phyloP scores from a whole-genome alignment of 345 rosid genomes.

The Angophora floribunda region DNA sequence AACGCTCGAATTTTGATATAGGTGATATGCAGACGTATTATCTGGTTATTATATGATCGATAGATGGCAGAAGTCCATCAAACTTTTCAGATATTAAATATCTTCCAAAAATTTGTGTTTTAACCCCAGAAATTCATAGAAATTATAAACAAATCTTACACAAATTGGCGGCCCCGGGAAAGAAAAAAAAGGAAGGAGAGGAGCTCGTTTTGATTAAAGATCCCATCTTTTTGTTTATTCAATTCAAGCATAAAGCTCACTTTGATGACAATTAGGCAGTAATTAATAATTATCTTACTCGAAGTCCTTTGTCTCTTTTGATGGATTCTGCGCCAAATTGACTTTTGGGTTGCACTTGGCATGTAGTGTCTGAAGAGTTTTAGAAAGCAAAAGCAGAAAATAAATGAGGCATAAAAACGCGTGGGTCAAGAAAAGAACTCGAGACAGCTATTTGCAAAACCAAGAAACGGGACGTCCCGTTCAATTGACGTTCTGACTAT shows the following conservation, averaged over 20 bases:
- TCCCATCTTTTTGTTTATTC: not conserved
- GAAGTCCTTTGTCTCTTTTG: not conserved
- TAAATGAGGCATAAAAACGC: not conserved
- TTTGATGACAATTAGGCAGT: not conserved
- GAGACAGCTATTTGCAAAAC: not conserved
- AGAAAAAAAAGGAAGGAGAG: not conserved
- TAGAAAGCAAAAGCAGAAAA: rapidly evolving
- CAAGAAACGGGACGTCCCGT: not conserved
- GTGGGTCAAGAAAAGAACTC: not conserved
- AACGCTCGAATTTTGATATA: not conserved
- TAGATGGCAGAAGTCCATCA: not conserved
- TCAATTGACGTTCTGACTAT: not conserved
- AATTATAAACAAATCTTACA: not conserved
- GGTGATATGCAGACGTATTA: not conserved
- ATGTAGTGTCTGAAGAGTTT: not conserved
- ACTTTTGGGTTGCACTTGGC: not conserved
- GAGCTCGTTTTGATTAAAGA: too few relatives aligned
- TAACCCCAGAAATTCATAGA: not conserved
- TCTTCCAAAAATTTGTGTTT: not conserved
- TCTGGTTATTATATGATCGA: not conserved
- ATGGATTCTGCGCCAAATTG: not conserved
- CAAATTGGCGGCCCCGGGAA: not conserved
- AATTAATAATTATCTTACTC: not conserved
- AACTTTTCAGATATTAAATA: not conserved
- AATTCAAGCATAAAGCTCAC: not conserved